phyloP scores from a whole-genome alignment of 2,329 filamentous ascomycete species.

The Penicillium brevicompactum region DNA sequence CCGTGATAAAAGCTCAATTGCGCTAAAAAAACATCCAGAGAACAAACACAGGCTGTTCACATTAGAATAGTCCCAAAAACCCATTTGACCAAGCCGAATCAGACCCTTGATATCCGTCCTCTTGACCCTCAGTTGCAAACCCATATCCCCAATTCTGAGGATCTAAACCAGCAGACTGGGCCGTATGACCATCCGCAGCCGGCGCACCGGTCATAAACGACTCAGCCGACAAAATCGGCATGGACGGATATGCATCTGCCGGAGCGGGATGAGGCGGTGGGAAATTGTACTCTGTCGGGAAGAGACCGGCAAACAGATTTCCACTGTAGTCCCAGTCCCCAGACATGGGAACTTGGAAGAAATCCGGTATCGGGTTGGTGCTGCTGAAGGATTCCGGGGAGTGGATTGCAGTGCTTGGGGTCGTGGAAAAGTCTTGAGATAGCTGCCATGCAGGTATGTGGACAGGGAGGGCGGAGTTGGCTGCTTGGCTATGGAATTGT shows the following conservation, averaged over 20 bases:
- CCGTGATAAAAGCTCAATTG: background rate
- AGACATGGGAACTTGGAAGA: conserved; percentile 90
- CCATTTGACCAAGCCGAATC: conserved; percentile 17
- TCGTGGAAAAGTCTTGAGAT: conserved; percentile 6
- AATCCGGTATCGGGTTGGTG: conserved; percentile 51
- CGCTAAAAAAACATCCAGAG: conserved; percentile 1
- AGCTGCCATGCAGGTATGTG: conserved; percentile 16
- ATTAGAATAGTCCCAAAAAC: conserved; percentile 23
- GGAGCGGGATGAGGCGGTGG: background rate
- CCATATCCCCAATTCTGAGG: conserved; percentile 6
- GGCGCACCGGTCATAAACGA: conserved; percentile 18
- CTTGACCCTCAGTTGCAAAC: conserved; percentile 5
- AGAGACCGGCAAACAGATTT: conserved; percentile 28
- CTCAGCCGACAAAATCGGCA: conserved; percentile 21
- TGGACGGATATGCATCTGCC: background rate
- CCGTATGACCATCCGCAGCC: background rate
- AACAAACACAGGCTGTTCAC: background rate
- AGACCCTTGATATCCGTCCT: conserved; percentile 4
- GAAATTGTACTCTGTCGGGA: conserved; percentile 17
- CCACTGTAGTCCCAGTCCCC: conserved; percentile 71
- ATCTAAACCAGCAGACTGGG: background rate
- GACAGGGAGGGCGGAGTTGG: background rate
- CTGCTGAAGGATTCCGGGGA: conserved; percentile 32
- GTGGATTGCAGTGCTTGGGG: conserved; percentile 11
- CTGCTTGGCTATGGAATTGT: conserved; percentile 5